A percentile compares a stretch with the other conserved stretches of the same genome.
Conservation (phyloP, 1,139 yeast species). For the Nakaseomyces delphensis region DNA sequence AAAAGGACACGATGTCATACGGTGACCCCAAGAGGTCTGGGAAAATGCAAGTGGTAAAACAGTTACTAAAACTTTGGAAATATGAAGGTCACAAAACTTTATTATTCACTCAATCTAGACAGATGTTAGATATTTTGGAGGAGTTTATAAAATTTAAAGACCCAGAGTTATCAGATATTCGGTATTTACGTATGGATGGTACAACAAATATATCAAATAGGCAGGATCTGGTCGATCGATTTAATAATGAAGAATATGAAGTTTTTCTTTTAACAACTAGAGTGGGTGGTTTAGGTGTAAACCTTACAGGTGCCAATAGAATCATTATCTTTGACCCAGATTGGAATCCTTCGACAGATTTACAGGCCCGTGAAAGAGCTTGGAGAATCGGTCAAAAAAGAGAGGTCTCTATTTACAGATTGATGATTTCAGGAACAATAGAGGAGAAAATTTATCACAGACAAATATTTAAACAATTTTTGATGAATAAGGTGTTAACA, state of each 20-base stretch:
- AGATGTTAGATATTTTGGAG: constrained; percentile 85
- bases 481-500: constrained; percentile 85
- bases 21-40: constrained; percentile 75
- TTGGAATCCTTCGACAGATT: constrained; percentile 97
- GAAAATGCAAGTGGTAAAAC: constrained; percentile 79
- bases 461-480: constrained; percentile 88
- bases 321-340: constrained; percentile 95
- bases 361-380: constrained; percentile 94
- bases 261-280: constrained; percentile 82
- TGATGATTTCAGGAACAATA: constrained; percentile 91
- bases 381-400: constrained; percentile 95
- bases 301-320: constrained; percentile 89
- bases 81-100: constrained; percentile 69
- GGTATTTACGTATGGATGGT: constrained; percentile 87
- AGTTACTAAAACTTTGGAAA: constrained; percentile 68
- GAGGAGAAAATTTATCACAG: constrained; percentile 96
- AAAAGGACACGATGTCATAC: constrained; percentile 39
- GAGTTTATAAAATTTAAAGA: constrained; percentile 45
- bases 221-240: constrained; percentile 70
- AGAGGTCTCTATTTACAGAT: constrained; percentile 84
- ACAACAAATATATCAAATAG: constrained; percentile 70
- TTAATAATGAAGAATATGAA: constrained; percentile 52
- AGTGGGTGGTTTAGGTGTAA: constrained; percentile 94
- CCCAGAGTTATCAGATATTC: constrained; percentile 36
- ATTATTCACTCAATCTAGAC: constrained; percentile 83